Base-by-base conservation (phyloP, 306 rosid species). In the Vigna trinervia region DNA sequence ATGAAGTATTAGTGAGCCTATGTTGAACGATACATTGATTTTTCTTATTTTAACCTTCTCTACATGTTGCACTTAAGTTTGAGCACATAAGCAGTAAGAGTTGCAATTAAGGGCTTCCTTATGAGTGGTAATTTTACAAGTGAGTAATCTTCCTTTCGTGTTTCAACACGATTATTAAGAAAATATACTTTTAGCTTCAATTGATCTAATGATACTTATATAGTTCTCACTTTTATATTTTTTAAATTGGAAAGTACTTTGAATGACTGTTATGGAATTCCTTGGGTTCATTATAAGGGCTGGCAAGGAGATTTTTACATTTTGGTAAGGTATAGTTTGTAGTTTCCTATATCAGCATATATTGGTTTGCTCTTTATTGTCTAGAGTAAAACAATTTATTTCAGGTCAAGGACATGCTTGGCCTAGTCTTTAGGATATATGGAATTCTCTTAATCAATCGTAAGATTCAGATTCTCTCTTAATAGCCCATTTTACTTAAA, bases 331-430 rank as follows among this genome's bases (percentile, higher is more conserved):
- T 77, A 77, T 89, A 72, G 48, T 73, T 74, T 75, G 56, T 73
- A 75, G 41, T 67, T 82, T 63, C 76, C 78, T 48, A 15, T 34
- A 26, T 64, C 23, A 74, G 32, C 69, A 23, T 59, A 75, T 79
- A 46, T 34, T 4, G 64, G 51, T 51, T 73, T 77, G 51, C 61
- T 77, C 57, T 45, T 7, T 69, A 41, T 65, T 61, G 17, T 83
- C 81, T 88, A 82, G 89, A 39, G 39, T 50, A 61, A 79, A 43
- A 52, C 70, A 20, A 56, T 75, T 62, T 73, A 85, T 81, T 59
- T 56, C 86, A 89, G 98, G 98, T 93, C 78, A 93, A 89, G 98
- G 98, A 93, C 92, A 93, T 93, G 65, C 96, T 93, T 71, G 98
- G 63, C 97, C 98, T 56, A 93, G 98, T 80, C 93, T 93, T 34